A percentile compares a stretch with the other conserved stretches of the same genome.
Evolutionary conservation across 495 filamentous ascomycete species (phyloP).

Genomic region (Trichoderma parareesei): DNA sequence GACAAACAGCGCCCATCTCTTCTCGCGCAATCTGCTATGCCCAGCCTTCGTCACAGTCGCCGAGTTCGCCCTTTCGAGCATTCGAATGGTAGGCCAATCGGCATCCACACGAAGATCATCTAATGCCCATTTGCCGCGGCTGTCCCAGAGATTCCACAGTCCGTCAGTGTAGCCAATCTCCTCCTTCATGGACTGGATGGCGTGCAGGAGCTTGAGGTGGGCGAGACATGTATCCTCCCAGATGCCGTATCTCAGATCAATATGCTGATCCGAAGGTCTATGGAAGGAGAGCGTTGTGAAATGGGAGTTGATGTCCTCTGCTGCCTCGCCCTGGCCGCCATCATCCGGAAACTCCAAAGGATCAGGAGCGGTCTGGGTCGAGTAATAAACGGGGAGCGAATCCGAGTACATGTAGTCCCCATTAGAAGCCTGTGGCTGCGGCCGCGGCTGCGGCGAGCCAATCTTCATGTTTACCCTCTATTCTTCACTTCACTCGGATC

Average conservation of each 20-base stretch:
- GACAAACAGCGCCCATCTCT: conserved; percentile 60
- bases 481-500: neutral
- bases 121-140: neutral
- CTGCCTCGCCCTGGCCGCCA: neutral
- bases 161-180: conserved; percentile 40
- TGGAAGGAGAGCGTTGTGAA: neutral
- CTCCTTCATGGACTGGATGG: conserved; percentile 49
- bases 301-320: neutral
- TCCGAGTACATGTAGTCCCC: neutral
- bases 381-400: neutral
- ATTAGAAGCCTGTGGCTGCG: neutral
- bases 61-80: conserved; percentile 9
- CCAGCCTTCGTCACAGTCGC: conserved; percentile 11
- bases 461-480: neutral
- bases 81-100: conserved; percentile 21
- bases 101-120: neutral
- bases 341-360: neutral
- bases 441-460: neutral
- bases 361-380: neutral
- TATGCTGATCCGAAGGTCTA: neutral
- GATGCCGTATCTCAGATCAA: neutral
- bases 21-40: conserved; percentile 40
- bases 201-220: conserved; percentile 58
- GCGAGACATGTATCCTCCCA: conserved; percentile 37
- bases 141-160: conserved; percentile 42